Percentiles rank a stretch among this genome's conserved stretches.
Conservation (phyloP, 2,329 filamentous ascomycete genomes). For the Ilyonectria mors-panacis region DNA sequence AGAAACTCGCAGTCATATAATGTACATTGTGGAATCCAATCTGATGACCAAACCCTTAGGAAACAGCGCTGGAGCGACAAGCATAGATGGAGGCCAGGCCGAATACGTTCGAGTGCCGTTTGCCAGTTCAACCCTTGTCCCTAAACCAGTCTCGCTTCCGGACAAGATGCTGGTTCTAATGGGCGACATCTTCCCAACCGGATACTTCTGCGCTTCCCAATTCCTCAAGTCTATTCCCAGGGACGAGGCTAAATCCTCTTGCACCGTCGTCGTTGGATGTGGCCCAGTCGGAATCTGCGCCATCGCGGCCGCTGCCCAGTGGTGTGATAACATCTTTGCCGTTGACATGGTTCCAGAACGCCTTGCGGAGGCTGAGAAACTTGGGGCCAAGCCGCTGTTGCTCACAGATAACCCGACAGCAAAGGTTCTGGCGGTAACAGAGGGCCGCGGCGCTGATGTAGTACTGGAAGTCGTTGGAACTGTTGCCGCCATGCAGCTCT, state of each 20-base stretch:
- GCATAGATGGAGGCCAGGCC: constrained; percentile 28
- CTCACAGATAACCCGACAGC: constrained; percentile 13
- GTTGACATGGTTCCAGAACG: constrained; percentile 27
- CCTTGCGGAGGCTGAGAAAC: constrained; percentile 10
- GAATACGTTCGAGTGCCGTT: constrained; percentile 26
- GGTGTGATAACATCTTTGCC: constrained; percentile 21
- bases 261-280: constrained; percentile 27
- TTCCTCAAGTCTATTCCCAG: constrained; percentile 20
- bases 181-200: constrained; percentile 31
- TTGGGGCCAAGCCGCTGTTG: constrained; percentile 16
- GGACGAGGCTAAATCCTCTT: constrained; percentile 8
- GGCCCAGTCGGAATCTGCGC: constrained; percentile 30
- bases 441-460: constrained; percentile 27
- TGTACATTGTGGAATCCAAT: background rate
- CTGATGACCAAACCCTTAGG: background rate
- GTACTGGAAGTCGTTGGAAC: constrained; percentile 28
- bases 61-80: constrained; percentile 8
- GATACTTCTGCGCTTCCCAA: constrained; percentile 19
- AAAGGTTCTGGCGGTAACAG: constrained; percentile 18
- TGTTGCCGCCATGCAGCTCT: constrained; percentile 18
- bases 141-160: background rate
- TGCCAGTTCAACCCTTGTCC: constrained; percentile 14
- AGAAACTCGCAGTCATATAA: background rate
- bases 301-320: constrained; percentile 15
- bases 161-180: constrained; percentile 29